A percentile compares a stretch with the other conserved stretches of the same genome.
These are phyloP conservation scores for Podaxis mareebaensis DNA, from an alignment of 768 basidiomycete species.

Conservation along the genomic window DNA sequence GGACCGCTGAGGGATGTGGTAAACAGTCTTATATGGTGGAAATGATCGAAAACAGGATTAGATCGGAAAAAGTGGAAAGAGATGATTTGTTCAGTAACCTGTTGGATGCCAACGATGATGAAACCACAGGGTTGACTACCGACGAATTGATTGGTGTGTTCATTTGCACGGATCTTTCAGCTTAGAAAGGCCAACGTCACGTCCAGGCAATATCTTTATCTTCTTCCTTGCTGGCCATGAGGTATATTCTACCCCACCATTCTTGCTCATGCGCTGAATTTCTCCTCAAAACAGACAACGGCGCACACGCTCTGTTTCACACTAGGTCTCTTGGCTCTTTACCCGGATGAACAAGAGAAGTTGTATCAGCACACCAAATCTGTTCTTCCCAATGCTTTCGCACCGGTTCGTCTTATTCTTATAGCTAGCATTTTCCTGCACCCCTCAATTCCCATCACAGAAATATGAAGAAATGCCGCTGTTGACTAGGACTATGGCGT, in stretches of 20 bases:
- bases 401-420: background rate
- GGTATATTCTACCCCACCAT: constrained; percentile 25
- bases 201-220: constrained; percentile 40
- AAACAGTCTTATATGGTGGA: constrained; percentile 42
- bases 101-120: constrained; percentile 45
- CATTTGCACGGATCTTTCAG: background rate
- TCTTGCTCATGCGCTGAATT: background rate
- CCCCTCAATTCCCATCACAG: constrained; percentile 16
- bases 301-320: constrained; percentile 41
- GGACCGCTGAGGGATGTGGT: background rate
- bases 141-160: constrained; percentile 37
- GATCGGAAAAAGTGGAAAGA: constrained; percentile 36
- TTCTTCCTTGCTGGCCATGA: constrained; percentile 61
- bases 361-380: constrained; percentile 37
- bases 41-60: constrained; percentile 47
- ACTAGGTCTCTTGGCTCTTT: constrained; percentile 42
- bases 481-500: constrained; percentile 35
- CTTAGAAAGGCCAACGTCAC: background rate
- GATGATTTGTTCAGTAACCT: constrained; percentile 53
- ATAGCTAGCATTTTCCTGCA: background rate
- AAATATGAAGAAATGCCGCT: constrained; percentile 33
- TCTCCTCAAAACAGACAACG: constrained; percentile 29
- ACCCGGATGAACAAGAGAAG: constrained; percentile 47
- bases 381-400: constrained; percentile 25
- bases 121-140: constrained; percentile 33